Percentiles rank a stretch among this genome's conserved stretches.
Evolutionary conservation across 345 rosid genomes (phyloP).

Genomic region (Stellera chamaejasme): DNA sequence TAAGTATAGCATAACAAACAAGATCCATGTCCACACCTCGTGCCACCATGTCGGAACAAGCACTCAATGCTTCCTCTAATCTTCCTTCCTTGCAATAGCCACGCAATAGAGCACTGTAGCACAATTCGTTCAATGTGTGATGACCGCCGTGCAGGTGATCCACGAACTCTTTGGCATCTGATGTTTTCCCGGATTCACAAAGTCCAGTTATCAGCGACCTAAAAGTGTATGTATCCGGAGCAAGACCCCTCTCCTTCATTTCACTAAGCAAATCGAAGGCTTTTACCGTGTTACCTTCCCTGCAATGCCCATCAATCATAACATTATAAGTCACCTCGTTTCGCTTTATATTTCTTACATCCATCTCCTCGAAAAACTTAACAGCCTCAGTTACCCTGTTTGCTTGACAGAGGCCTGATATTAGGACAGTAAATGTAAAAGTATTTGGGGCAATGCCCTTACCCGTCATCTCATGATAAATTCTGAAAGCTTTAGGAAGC

Average conservation of each 20-base stretch:
- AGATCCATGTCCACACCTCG: constrained; percentile 80
- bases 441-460: constrained; percentile 61
- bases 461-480: constrained; percentile 78
- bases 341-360: constrained; percentile 41
- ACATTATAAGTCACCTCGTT: constrained; percentile 80
- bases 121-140: constrained; percentile 64
- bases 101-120: constrained; percentile 64
- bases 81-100: constrained; percentile 87
- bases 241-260: constrained; percentile 65
- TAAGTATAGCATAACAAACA: constrained; percentile 71
- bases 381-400: constrained; percentile 50
- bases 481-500: constrained; percentile 48
- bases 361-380: constrained; percentile 57
- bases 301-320: constrained; percentile 69
- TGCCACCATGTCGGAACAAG: constrained; percentile 45
- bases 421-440: constrained; percentile 63
- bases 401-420: constrained; percentile 59
- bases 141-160: constrained; percentile 53
- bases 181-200: constrained; percentile 50
- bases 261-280: constrained; percentile 59
- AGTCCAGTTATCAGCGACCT: constrained; percentile 77
- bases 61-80: constrained; percentile 51
- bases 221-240: constrained; percentile 76
- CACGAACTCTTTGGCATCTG: constrained; percentile 66
- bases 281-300: constrained; percentile 40